A percentile compares a stretch with the other conserved stretches of the same genome.
Conservation (phyloP, 768 basidiomycete genomes). For the Termitomyces sp. region DNA sequence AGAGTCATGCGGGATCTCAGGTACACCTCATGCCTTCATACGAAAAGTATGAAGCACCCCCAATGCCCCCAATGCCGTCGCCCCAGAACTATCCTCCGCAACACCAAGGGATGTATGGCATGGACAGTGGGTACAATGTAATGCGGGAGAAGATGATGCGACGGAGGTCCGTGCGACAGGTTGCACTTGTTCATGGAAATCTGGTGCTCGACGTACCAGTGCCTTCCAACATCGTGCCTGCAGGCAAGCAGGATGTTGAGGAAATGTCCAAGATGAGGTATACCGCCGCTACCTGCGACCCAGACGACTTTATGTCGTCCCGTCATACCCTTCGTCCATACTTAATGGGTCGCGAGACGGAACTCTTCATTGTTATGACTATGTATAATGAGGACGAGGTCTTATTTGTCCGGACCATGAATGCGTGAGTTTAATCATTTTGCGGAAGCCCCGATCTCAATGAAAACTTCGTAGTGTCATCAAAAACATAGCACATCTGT, state of each 20-base stretch:
- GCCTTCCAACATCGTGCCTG: conserved; percentile 74
- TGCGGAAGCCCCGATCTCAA: not conserved
- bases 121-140: conserved; percentile 55
- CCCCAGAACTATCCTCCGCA: conserved; percentile 61
- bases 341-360: conserved; percentile 75
- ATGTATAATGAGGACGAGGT: conserved; percentile 94
- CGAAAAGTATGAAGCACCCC: conserved; percentile 46
- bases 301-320: conserved; percentile 77
- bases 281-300: conserved; percentile 86
- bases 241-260: conserved; percentile 52
- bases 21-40: conserved; percentile 61
- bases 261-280: conserved; percentile 85
- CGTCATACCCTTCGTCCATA: conserved; percentile 79
- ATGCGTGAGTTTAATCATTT: conserved; percentile 49
- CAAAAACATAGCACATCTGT: conserved; percentile 82
- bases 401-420: conserved; percentile 78
- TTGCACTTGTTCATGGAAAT: conserved; percentile 79
- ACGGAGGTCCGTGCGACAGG: conserved; percentile 70
- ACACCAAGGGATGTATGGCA: conserved; percentile 38
- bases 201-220: conserved; percentile 81
- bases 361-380: conserved; percentile 94
- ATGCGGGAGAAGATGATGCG: conserved; percentile 81
- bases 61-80: conserved; percentile 52
- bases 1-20: conserved; percentile 67
- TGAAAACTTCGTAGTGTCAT: conserved; percentile 50